Evolutionary conservation across 306 rosid genomes (phyloP).

Genomic region (Vigna unguiculata): DNA sequence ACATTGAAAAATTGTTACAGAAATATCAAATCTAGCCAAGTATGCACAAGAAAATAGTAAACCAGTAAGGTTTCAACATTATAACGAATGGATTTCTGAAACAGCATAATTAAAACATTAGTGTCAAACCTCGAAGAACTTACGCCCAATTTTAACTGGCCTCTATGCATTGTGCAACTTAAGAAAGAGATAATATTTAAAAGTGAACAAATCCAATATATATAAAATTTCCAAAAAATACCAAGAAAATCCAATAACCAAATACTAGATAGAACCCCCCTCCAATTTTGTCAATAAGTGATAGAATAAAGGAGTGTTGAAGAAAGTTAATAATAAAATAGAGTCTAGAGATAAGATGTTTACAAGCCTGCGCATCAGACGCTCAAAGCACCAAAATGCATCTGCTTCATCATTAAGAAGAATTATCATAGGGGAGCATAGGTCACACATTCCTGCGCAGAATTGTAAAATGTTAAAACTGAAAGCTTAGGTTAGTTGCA

Average conservation of each 20-base stretch:
- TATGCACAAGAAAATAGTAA: slow-evolving; percentile 13
- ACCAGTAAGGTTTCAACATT: not conserved
- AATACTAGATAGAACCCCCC: not conserved
- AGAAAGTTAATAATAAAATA: slow-evolving; percentile 30
- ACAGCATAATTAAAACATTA: slow-evolving; percentile 20
- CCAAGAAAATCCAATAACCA: slow-evolving; percentile 15
- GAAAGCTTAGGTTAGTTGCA: slow-evolving; percentile 41
- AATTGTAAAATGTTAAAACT: slow-evolving; percentile 42
- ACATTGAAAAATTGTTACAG: slow-evolving; percentile 5
- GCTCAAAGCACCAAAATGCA: slow-evolving; percentile 99
- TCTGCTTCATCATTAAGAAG: slow-evolving; percentile 99
- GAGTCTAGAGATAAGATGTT: slow-evolving; percentile 33
- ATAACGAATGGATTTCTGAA: not conserved
- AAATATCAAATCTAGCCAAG: not conserved
- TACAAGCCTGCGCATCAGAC: slow-evolving; percentile 99
- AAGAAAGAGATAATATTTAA: not conserved
- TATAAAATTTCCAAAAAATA: slow-evolving; percentile 24
- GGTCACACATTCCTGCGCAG: slow-evolving; percentile 97
- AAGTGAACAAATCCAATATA: slow-evolving; percentile 26
- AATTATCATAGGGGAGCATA: slow-evolving; percentile 96
- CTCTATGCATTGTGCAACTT: slow-evolving; percentile 26
- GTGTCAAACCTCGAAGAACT: slow-evolving; percentile 26
- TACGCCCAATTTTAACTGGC: not conserved
- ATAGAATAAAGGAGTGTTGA: slow-evolving; percentile 11
- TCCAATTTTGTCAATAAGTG: not conserved